Conservation (phyloP, 768 basidiomycete genomes). For the Mycena haematopus region DNA sequence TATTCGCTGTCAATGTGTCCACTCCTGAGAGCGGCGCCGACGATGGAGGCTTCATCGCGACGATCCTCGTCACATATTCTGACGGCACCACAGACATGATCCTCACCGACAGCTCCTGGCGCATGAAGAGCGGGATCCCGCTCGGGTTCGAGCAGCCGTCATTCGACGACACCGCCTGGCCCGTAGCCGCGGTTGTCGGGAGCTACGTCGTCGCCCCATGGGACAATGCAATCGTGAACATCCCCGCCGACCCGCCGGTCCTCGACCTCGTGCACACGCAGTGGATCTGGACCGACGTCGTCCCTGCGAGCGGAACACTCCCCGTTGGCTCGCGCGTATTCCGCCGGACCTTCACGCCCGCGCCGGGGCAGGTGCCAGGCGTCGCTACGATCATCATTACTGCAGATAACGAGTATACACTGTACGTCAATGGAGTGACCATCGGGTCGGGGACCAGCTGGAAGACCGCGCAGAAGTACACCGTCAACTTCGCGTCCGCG, state of each 20-base stretch:
- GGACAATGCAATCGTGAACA: background rate
- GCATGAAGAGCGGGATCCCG: background rate
- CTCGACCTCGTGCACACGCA: background rate
- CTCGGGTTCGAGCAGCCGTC: constrained; percentile 3
- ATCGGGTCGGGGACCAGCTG: background rate
- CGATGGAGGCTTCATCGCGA: constrained; percentile 1
- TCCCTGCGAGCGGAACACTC: constrained; percentile 10
- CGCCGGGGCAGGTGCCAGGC: background rate
- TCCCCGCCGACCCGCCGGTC: constrained; percentile 4
- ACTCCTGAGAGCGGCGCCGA: background rate
- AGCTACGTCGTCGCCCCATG: background rate
- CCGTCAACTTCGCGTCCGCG: constrained; percentile 3
- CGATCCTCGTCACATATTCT: constrained; percentile 14
- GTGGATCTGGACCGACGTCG: constrained; percentile 14
- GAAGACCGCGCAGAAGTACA: constrained; percentile 3
- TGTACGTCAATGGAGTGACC: constrained; percentile 18
- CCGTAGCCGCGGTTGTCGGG: background rate
- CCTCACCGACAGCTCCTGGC: constrained; percentile 13
- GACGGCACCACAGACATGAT: constrained; percentile 12
- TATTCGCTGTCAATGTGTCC: constrained; percentile 16
- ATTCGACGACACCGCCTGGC: constrained; percentile 15
- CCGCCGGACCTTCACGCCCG: background rate
- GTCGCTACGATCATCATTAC: constrained; percentile 10
- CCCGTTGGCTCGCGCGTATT: constrained; percentile 10
- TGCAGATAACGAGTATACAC: constrained; percentile 7